Evolutionary conservation across 352 stramenopile species (phyloP).

Genomic region (Halophytophthora batemanensis): DNA sequence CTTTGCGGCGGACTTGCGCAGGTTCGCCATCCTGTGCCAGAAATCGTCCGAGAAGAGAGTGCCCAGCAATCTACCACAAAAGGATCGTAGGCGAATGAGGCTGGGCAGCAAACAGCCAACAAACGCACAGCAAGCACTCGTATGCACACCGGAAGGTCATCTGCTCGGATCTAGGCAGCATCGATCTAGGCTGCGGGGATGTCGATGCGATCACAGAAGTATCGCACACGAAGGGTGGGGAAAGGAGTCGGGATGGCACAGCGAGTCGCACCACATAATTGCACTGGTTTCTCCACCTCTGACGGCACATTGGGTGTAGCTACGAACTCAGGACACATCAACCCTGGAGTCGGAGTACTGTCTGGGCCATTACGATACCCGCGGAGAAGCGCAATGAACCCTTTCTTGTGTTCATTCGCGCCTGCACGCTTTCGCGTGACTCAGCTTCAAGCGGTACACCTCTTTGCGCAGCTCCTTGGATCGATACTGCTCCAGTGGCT

Average conservation of each 20-base stretch:
- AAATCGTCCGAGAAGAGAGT: constrained; percentile 18
- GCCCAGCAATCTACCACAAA: constrained; percentile 7
- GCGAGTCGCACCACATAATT: too few species aligned
- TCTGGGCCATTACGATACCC: neutral
- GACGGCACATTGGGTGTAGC: too few species aligned
- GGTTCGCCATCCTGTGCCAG: constrained; percentile 12
- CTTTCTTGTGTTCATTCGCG: constrained; percentile 34
- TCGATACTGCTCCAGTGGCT: constrained; percentile 31
- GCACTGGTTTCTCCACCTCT: too few species aligned
- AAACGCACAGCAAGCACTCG: neutral
- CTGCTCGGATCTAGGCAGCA: neutral
- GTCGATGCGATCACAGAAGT: neutral
- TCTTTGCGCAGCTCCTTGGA: constrained; percentile 35
- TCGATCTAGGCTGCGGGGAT: neutral
- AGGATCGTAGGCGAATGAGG: neutral
- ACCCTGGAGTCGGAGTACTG: too few species aligned
- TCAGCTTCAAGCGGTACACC: constrained; percentile 33
- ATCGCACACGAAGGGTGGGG: neutral
- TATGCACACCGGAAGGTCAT: neutral
- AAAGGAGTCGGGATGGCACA: neutral
- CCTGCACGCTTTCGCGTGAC: constrained; percentile 21
- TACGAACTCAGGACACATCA: too few species aligned
- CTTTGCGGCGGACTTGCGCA: constrained; percentile 10
- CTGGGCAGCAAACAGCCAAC: neutral
- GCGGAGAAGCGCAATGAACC: constrained; percentile 39